phyloP scores from a whole-genome alignment of 108 stramenopile genomes.

The Skeletonema marinoi region DNA sequence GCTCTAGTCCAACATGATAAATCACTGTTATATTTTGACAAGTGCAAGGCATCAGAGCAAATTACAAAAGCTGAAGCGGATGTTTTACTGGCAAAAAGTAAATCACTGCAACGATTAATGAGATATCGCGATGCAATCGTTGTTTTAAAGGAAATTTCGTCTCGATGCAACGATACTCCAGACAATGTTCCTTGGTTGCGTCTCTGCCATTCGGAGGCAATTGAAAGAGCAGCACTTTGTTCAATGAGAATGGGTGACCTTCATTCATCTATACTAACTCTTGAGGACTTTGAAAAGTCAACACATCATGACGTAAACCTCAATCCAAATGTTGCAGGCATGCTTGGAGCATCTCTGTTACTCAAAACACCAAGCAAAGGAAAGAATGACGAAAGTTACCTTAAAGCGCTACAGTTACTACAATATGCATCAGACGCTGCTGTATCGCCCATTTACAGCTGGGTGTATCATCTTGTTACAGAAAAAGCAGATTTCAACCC shows the following conservation, averaged over 20 bases:
- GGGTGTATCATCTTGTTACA: conserved; percentile 9
- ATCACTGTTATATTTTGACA: conserved; percentile 21
- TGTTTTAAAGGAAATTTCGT: conserved; percentile 17
- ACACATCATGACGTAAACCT: background rate
- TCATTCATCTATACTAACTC: conserved; percentile 1
- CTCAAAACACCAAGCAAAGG: background rate
- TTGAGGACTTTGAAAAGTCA: conserved; percentile 24
- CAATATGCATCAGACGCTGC: background rate
- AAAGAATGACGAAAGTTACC: background rate
- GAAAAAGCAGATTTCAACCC: too few relatives aligned
- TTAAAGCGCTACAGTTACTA: conserved; percentile 2
- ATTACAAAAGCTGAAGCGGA: conserved; percentile 23
- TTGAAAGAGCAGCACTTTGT: conserved; percentile 49
- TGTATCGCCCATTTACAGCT: conserved; percentile 17
- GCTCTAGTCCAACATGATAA: conserved; percentile 49
- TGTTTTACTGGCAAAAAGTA: conserved; percentile 49
- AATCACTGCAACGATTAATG: conserved; percentile 61
- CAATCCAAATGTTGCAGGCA: conserved; percentile 19
- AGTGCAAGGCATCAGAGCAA: conserved; percentile 3
- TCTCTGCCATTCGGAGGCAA: conserved; percentile 8
- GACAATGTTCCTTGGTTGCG: background rate
- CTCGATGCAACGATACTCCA: conserved; percentile 2
- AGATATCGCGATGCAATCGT: conserved; percentile 50
- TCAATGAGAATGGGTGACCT: conserved; percentile 38
- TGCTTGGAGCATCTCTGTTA: conserved; percentile 17